Conservation (phyloP, 768 basidiomycete genomes). For the Amanita pseudoporphyria region DNA sequence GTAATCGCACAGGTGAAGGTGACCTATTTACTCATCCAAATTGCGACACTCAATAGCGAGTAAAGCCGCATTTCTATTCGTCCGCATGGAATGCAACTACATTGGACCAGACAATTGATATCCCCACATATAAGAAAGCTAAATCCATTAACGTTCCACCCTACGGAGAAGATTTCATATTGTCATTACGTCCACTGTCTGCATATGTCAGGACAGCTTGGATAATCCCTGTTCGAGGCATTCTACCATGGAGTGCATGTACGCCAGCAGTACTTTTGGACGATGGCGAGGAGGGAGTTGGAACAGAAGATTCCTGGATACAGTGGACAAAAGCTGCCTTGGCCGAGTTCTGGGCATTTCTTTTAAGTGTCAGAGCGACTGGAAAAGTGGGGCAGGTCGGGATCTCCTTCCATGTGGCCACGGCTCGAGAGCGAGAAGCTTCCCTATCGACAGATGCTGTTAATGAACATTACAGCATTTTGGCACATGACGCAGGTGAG, state of each 20-base stretch:
- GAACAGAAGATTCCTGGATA: slow-evolving; percentile 20
- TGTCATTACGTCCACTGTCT: slow-evolving; percentile 16
- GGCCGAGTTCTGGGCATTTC: slow-evolving; percentile 39
- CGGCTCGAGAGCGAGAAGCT: slow-evolving; percentile 2
- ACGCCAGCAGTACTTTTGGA: slow-evolving; percentile 31
- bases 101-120: slow-evolving; percentile 12
- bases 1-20: slow-evolving; percentile 37
- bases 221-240: slow-evolving; percentile 50
- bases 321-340: slow-evolving; percentile 38
- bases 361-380: slow-evolving; percentile 28
- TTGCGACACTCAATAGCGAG: slow-evolving; percentile 10
- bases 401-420: slow-evolving; percentile 35
- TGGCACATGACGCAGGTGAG: background rate
- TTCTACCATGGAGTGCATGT: slow-evolving; percentile 36
- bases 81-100: slow-evolving; percentile 15
- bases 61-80: slow-evolving; percentile 27
- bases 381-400: slow-evolving; percentile 35
- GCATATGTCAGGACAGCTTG: slow-evolving; percentile 38
- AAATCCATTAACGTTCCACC: slow-evolving; percentile 28
- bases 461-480: background rate
- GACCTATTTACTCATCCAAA: slow-evolving; percentile 14
- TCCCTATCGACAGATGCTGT: slow-evolving; percentile 1
- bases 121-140: slow-evolving; percentile 24
- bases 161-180: slow-evolving; percentile 19
- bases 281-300: slow-evolving; percentile 15